Percentiles rank a stretch among this genome's conserved stretches.
Conservation (phyloP, 2,329 filamentous ascomycete genomes). For the Pseudocercospora crystallina region DNA sequence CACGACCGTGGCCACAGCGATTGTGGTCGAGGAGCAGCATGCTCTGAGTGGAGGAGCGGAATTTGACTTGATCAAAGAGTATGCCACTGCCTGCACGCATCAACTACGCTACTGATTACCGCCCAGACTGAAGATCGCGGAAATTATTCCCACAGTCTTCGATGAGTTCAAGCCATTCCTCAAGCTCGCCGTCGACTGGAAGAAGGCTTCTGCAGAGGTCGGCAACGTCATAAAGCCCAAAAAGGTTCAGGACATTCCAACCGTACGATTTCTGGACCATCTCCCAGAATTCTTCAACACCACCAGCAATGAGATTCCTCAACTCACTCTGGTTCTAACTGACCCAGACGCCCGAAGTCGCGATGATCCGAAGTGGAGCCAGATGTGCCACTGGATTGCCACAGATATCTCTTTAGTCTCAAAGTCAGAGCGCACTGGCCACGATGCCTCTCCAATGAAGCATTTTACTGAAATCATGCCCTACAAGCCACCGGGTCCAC, state of each 20-base stretch:
- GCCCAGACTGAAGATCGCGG: conserved; percentile 29
- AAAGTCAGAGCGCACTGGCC: not conserved
- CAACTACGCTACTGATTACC: not conserved
- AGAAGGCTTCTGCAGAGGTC: conserved; percentile 46
- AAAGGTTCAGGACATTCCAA: conserved; percentile 43
- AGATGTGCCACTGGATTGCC: conserved; percentile 59
- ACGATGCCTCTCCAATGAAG: not conserved
- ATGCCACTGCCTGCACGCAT: conserved; percentile 1
- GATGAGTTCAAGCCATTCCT: conserved; percentile 59
- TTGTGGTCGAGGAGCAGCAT: conserved; percentile 4
- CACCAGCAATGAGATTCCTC: conserved; percentile 20
- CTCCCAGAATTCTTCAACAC: conserved; percentile 10
- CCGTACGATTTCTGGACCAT: conserved; percentile 32
- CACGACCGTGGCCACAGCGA: too few species aligned
- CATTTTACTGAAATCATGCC: conserved; percentile 42
- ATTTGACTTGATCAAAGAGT: conserved; percentile 25
- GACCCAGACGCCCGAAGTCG: conserved; percentile 60
- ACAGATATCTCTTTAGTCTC: conserved; percentile 36
- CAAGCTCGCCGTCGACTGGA: conserved; percentile 50
- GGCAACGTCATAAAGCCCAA: conserved; percentile 56
- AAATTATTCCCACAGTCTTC: conserved; percentile 49
- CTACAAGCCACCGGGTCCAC: conserved; percentile 57
- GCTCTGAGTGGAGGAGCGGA: conserved; percentile 1
- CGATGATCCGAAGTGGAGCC: conserved; percentile 54
- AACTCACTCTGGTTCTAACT: conserved; percentile 47